Percentiles rank a stretch among this genome's conserved stretches.
These are phyloP conservation scores for Backusella sp. DNA, from an alignment of 192 early-diverging fungal genomes.

Conservation along the genomic window DNA sequence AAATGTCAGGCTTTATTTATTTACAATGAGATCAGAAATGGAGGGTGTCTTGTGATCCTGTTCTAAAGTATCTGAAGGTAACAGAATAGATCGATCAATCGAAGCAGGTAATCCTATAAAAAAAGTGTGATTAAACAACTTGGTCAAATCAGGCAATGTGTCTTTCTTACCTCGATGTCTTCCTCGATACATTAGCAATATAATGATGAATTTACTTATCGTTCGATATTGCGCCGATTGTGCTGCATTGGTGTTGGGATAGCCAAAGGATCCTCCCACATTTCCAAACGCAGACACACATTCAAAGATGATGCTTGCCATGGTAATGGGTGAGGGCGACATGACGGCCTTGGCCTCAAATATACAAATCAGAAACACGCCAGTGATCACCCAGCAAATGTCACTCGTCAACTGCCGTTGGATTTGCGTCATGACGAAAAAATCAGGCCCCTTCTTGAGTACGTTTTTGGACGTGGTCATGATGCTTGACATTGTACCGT, in stretches of 20 bases:
- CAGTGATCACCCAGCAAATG: constrained; percentile 31
- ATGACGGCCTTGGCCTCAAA: constrained; percentile 26
- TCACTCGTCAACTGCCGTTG: constrained; percentile 37
- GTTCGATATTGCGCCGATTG: constrained; percentile 24
- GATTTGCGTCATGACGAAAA: constrained; percentile 39
- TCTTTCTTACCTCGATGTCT: constrained; percentile 30
- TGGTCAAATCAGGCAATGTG: not conserved
- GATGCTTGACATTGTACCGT: constrained; percentile 11
- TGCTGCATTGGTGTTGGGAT: constrained; percentile 15
- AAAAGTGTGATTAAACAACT: not conserved
- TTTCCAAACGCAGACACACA: constrained; percentile 36
- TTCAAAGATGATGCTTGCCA: constrained; percentile 26
- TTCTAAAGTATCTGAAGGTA: constrained; percentile 34
- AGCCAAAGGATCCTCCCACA: constrained; percentile 31
- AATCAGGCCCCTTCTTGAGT: constrained; percentile 25
- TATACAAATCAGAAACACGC: constrained; percentile 25
- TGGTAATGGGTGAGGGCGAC: constrained; percentile 24
- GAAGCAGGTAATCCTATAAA: constrained; percentile 30
- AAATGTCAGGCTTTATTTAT: not conserved
- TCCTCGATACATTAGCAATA: constrained; percentile 32
- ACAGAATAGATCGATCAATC: constrained; percentile 35
- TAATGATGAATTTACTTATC: constrained; percentile 31
- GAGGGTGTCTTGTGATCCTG: constrained; percentile 5
- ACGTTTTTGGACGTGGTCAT: constrained; percentile 1
- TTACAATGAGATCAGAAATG: not conserved